phyloP scores from a whole-genome alignment of 2,329 filamentous ascomycete species.

The Juglanconis juglandina region DNA sequence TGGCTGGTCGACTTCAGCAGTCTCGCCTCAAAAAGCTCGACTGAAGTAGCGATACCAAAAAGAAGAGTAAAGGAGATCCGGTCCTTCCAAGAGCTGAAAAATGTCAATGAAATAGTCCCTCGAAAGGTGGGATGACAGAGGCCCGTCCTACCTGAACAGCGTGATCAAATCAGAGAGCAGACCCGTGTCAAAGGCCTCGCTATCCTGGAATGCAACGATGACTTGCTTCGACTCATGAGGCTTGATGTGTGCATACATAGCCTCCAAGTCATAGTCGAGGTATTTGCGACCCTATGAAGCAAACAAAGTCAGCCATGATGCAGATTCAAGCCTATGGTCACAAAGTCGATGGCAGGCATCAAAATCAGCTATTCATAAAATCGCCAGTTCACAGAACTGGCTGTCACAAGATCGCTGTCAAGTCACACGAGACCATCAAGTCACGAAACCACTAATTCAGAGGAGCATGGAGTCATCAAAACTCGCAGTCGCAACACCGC shows the following conservation, averaged over 20 bases:
- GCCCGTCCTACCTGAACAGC: constrained; percentile 57
- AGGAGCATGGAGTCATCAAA: neutral
- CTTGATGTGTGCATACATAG: constrained; percentile 59
- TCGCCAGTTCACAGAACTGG: neutral
- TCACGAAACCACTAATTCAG: neutral
- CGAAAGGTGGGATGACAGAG: neutral
- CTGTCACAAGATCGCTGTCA: neutral
- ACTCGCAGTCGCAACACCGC: neutral
- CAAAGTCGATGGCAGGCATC: neutral
- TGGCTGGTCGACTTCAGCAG: constrained; percentile 66
- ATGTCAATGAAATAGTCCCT: constrained; percentile 27
- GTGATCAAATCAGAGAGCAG: constrained; percentile 70
- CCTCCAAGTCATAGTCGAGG: constrained; percentile 75
- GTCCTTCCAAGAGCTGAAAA: constrained; percentile 61
- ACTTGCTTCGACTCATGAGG: constrained; percentile 55
- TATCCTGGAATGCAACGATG: constrained; percentile 74
- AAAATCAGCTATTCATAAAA: constrained; percentile 7
- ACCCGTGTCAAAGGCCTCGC: constrained; percentile 72
- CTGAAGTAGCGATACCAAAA: constrained; percentile 77
- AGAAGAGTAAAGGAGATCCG: constrained; percentile 74
- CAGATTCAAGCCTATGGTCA: neutral
- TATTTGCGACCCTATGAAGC: constrained; percentile 55
- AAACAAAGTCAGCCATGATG: neutral
- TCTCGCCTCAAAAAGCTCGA: constrained; percentile 74
- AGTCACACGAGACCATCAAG: neutral